Evolutionary conservation across 129 eudicot species (phyloP), one percentile per base, ranked within the genome.

Genomic region (Pseudognaphalium luteoalbum): DNA sequence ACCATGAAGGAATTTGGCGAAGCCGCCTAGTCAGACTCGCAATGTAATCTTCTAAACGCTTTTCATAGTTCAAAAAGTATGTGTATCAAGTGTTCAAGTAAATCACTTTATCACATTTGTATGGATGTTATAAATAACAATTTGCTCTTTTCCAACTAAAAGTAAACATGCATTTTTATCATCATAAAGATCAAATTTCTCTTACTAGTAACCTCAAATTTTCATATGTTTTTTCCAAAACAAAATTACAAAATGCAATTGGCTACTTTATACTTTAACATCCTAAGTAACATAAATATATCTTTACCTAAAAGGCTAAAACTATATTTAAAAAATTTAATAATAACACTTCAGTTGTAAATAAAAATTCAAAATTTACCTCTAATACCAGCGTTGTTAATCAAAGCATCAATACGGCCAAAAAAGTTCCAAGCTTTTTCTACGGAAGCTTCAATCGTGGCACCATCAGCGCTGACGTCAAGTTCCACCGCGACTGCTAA

Each of bases 381-480:
- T 68, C 57, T 51, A 39, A 78, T 70, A 30, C 82, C 82, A n/a
- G 82, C 76, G 64, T 78, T 78, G 20, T 52, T 71, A 20, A 71
- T 71, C 32, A 71, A 71, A 71, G 29, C 75, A 29, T 71, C 64
- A 30, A 52, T 71, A 8, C 17, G 22, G 1, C 65, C 75, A 71
- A 71, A 71, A 52, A 44, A 62, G 17, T 71, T 22, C 65, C 63
- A 52, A n/a, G 64, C 62, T 33, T 71, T 51, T 1, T 7, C 15
- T 11, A 71, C 30, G 1, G 30, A 52, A 4, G 50, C 47, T 52
- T 54, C 65, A 52, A 71, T 71, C n/a, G 32, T 3, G 1, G 32
- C n/a, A 30, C 75, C 75, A 17, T 71, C 47, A 9, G n/a, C 75
- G 10, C 64, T 71, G 19, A 71, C 75, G n/a, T 52, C 75, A 32